Evolutionary conservation across 352 stramenopile genomes (phyloP).

Genomic region (Globisporangium nodosum): DNA sequence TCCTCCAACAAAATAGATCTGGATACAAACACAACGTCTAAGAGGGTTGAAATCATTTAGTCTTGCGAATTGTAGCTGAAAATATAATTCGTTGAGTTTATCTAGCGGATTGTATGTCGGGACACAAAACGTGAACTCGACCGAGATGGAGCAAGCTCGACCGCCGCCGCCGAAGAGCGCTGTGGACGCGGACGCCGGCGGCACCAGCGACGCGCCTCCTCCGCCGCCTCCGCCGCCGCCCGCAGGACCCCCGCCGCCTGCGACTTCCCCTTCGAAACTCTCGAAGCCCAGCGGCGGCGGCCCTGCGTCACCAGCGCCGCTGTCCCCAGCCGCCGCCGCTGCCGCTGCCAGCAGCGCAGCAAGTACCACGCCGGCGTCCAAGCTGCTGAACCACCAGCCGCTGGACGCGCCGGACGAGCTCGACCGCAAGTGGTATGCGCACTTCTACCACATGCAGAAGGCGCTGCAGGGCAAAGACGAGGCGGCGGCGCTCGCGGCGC

Average conservation of each 20-base stretch:
- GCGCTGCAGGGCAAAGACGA: constrained; percentile 73
- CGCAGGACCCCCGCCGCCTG: constrained; percentile 10
- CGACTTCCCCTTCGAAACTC: constrained; percentile 5
- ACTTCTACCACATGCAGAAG: constrained; percentile 86
- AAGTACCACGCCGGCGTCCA: constrained; percentile 46
- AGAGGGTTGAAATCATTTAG: neutral
- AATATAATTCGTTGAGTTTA: neutral
- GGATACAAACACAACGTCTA: neutral
- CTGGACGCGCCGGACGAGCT: constrained; percentile 74
- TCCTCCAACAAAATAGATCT: neutral
- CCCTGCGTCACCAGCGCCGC: constrained; percentile 16
- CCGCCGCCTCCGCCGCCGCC: constrained; percentile 32
- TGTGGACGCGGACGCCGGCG: constrained; percentile 1
- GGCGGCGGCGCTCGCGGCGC: constrained; percentile 31
- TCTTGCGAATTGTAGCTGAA: neutral
- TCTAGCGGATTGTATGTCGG: neutral
- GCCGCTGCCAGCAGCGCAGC: constrained; percentile 16
- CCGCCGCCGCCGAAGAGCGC: neutral
- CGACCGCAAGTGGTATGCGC: constrained; percentile 83
- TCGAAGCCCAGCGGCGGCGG: neutral
- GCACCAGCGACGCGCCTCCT: constrained; percentile 25
- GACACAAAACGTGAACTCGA: neutral
- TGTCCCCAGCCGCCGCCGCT: constrained; percentile 21
- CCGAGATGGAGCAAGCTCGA: neutral
- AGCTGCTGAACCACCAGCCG: constrained; percentile 64